Percentiles rank a stretch among this genome's conserved stretches.
Evolutionary conservation across 169 alveolate genomes (phyloP).

Genomic region (Cryptosporidium tyzzeri): DNA sequence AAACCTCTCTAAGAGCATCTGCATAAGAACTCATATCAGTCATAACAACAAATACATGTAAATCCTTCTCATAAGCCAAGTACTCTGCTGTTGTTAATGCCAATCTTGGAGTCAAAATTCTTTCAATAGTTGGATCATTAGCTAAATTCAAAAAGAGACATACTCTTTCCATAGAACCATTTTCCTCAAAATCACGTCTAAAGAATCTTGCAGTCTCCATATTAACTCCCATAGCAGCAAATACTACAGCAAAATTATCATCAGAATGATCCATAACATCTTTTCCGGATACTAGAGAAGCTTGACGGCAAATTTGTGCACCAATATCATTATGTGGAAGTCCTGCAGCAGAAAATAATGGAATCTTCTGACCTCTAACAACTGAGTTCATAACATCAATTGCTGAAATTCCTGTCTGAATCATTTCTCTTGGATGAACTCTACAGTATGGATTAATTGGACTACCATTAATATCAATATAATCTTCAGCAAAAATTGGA

Average conservation of each 20-base stretch:
- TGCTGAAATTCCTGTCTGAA: slow-evolving; percentile 99
- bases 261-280: slow-evolving; percentile 97
- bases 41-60: slow-evolving; percentile 98
- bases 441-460: slow-evolving; percentile 98
- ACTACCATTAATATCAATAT: slow-evolving; percentile 95
- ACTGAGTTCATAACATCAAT: slow-evolving; percentile 99
- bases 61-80: slow-evolving; percentile 97
- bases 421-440: slow-evolving; percentile 99
- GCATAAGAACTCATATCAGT: slow-evolving; percentile 99
- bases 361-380: slow-evolving; percentile 99
- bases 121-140: slow-evolving; percentile 99
- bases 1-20: slow-evolving; percentile 99
- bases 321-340: slow-evolving; percentile 99
- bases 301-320: slow-evolving; percentile 99
- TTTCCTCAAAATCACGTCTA: slow-evolving; percentile 99
- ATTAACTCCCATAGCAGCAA: slow-evolving; percentile 99
- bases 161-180: slow-evolving; percentile 99
- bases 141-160: slow-evolving; percentile 99
- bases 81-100: slow-evolving; percentile 99
- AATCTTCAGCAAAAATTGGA: slow-evolving; percentile 97
- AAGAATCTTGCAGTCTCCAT: slow-evolving; percentile 99
- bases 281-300: slow-evolving; percentile 97
- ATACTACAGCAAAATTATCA: slow-evolving; percentile 99
- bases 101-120: slow-evolving; percentile 97
- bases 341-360: slow-evolving; percentile 99